A percentile compares a stretch with the other conserved stretches of the same genome.
Conservation (phyloP, 768 basidiomycete genomes). For the Pleurotus djamor region DNA sequence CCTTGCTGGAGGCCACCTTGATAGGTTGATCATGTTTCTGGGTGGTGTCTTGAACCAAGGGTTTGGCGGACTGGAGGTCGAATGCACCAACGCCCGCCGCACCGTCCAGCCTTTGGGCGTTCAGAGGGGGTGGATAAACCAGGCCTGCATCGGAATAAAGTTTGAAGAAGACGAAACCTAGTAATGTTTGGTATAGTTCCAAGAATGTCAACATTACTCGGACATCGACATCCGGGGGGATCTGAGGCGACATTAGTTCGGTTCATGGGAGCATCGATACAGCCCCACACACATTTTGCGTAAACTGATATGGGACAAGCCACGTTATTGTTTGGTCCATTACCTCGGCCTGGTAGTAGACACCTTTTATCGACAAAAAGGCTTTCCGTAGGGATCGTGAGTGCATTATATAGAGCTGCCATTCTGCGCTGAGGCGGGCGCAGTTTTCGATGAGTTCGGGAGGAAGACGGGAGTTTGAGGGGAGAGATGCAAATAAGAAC, state of each 20-base stretch:
- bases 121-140: conserved; percentile 93
- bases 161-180: conserved; percentile 96
- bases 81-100: conserved; percentile 91
- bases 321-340: conserved; percentile 92
- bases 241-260: conserved; percentile 40
- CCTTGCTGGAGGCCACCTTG: conserved; percentile 44
- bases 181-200: conserved; percentile 94
- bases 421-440: conserved; percentile 86
- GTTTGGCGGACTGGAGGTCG: conserved; percentile 55
- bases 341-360: conserved; percentile 96
- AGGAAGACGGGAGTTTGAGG: conserved; percentile 81
- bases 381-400: conserved; percentile 81
- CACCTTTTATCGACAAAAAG: conserved; percentile 96
- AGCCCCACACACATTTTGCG: conserved; percentile 70
- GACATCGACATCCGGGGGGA: conserved; percentile 94
- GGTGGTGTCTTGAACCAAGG: conserved; percentile 27
- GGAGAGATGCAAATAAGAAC: conserved; percentile 89
- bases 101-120: conserved; percentile 76
- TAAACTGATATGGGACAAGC: conserved; percentile 98
- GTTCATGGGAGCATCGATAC: neutral
- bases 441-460: conserved; percentile 89
- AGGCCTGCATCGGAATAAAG: conserved; percentile 94
- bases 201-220: conserved; percentile 98
- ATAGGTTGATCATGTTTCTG: conserved; percentile 42
- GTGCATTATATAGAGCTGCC: conserved; percentile 96